phyloP scores from a whole-genome alignment of 768 basidiomycete species.

The Serendipita vermifera region DNA sequence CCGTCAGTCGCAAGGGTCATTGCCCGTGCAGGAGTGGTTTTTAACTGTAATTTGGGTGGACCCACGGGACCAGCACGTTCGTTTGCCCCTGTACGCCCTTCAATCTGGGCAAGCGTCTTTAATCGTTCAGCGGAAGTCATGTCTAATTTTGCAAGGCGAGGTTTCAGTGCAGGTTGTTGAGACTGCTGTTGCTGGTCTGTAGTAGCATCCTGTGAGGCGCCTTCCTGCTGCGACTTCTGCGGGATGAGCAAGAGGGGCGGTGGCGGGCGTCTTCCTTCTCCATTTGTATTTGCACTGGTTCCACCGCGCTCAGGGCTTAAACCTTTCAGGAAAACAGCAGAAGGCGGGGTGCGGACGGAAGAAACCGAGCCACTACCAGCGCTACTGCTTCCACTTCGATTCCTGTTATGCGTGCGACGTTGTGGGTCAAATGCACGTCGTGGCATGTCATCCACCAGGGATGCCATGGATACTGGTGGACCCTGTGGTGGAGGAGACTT shows the following conservation, averaged over 20 bases:
- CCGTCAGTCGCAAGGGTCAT: constrained; percentile 11
- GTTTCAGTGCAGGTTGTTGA: background rate
- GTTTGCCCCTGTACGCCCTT: background rate
- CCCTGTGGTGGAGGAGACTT: background rate
- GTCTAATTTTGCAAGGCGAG: background rate
- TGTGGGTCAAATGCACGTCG: too few species aligned
- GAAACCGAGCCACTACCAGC: too few species aligned
- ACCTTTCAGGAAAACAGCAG: constrained; percentile 2
- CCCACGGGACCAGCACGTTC: background rate
- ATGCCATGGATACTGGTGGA: background rate
- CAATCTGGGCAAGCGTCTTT: constrained; percentile 8
- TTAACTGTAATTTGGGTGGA: constrained; percentile 14
- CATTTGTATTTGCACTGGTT: background rate
- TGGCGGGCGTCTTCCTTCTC: background rate
- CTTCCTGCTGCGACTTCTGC: background rate
- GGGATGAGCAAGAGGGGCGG: background rate
- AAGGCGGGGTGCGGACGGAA: background rate
- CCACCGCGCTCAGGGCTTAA: background rate
- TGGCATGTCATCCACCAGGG: too few species aligned
- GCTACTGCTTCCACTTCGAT: background rate
- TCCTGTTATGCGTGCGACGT: background rate
- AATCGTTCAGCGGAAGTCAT: constrained; percentile 8
- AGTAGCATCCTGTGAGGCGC: background rate
- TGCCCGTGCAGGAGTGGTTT: constrained; percentile 12
- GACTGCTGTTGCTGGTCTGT: background rate